Base-by-base conservation (phyloP, 129 eudicot genomes). In the Logfia minima region DNA sequence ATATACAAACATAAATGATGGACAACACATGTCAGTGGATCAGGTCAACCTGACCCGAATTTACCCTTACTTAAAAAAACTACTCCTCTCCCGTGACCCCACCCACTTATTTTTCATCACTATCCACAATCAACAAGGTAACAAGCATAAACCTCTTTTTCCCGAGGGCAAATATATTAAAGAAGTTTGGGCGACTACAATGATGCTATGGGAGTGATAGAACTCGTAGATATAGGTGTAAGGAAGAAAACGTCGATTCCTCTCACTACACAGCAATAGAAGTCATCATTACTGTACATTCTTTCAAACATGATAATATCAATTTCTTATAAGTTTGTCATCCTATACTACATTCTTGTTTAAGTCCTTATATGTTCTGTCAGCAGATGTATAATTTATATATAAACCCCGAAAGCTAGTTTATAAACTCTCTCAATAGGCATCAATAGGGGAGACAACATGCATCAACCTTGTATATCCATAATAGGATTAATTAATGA, bases 71-170 rank as follows among this genome's bases (percentile, higher is more conserved):
- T 41, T 60, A 2, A 39, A 17, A 41, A 3, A 48, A 28, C 16
- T 59, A 8, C 55, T 17, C 6, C 9, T 59, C 55, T 72, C 66
- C 66, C 7, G 6, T n/a, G 21, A 74, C 48, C 67, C 34, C 9
- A 59, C 23, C 56, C 32, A 56, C 77, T 14, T 14, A 19, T 59
- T 60, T 35, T 34, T 37, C 22, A 59, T 59, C 8, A 58, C 68
- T 74, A 76, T 24, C 55, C 80, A 76, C 37, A 76, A 76, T 51
- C 80, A 76, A 66, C 66, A 76, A 48, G 53, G 66, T 37, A 48
- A 56, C 63, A 75, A 75, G 51, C 18, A 64, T 18, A 43, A 6
- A 29, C 56, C 66, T 65, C 66, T 52, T 76, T 67, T 34, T 66
- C 37, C 66, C 8, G 16, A 51, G 13, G 26, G 45, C 5, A 24